These are phyloP conservation scores for Omphalotus guepiniiformis DNA, from an alignment of 768 basidiomycete genomes.

Conservation along the genomic window DNA sequence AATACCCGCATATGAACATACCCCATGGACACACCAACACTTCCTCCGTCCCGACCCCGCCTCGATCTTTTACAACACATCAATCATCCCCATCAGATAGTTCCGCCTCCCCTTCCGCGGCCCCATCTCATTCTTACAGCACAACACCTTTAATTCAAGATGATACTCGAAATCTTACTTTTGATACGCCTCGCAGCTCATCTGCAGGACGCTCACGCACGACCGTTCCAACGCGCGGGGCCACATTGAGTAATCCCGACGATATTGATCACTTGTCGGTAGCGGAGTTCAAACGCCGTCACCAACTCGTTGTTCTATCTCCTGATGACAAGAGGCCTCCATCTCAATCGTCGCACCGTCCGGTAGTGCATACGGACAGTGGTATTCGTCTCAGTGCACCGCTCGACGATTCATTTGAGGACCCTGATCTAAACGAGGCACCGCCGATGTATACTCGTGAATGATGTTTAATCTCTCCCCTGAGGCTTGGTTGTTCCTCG, in stretches of 20 bases:
- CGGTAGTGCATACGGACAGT: conserved; percentile 9
- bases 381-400: background rate
- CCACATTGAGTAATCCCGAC: background rate
- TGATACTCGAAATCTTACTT: no score
- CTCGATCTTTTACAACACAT: no score
- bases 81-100: conserved; percentile 4
- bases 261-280: background rate
- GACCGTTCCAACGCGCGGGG: no score
- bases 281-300: background rate
- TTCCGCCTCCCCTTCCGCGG: background rate
- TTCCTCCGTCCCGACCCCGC: no score
- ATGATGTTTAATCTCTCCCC: no score
- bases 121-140: no score
- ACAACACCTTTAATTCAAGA: no score
- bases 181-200: no score
- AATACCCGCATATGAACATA: no score
- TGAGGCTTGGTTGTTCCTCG: no score
- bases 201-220: no score
- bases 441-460: conserved; percentile 6
- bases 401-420: background rate
- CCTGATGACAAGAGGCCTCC: conserved; percentile 1
- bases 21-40: no score
- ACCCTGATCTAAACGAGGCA: background rate
- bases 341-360: background rate
- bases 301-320: background rate